These are phyloP conservation scores for Pleomassaria siparia DNA, from an alignment of 2,329 filamentous ascomycete species.

Conservation along the genomic window DNA sequence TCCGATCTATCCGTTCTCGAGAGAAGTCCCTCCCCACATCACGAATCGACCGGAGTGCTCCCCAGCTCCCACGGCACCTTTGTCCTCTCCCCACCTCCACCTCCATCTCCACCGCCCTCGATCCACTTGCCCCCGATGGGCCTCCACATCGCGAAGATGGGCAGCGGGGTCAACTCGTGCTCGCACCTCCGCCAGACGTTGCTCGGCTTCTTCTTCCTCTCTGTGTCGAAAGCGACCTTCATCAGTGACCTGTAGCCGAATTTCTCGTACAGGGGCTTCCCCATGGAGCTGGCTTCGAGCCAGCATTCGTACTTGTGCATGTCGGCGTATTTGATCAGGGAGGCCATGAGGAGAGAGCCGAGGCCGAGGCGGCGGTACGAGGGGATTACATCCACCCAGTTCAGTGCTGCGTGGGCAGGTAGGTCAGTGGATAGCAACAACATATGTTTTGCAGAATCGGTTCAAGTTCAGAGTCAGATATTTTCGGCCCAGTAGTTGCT, in stretches of 20 bases:
- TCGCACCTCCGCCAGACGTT: slow-evolving; percentile 37
- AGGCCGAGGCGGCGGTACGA: slow-evolving; percentile 39
- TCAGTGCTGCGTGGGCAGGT: slow-evolving; percentile 29
- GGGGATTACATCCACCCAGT: slow-evolving; percentile 41
- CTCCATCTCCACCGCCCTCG: not conserved
- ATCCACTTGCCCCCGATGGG: slow-evolving; percentile 10
- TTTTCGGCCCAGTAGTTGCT: not conserved
- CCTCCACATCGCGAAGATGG: slow-evolving; percentile 38
- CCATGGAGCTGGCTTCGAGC: slow-evolving; percentile 42
- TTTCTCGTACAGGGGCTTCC: slow-evolving; percentile 40
- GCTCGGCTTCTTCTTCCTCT: slow-evolving; percentile 21
- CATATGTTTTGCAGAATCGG: too few species aligned
- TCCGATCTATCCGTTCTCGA: not conserved
- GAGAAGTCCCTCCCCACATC: not conserved
- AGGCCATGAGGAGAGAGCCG: slow-evolving; percentile 39
- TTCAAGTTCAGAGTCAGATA: not conserved
- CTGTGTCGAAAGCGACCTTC: slow-evolving; percentile 34
- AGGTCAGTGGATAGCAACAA: not conserved
- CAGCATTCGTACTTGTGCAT: slow-evolving; percentile 38
- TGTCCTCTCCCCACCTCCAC: slow-evolving; percentile 4
- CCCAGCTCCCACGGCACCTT: slow-evolving; percentile 28
- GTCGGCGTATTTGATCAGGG: slow-evolving; percentile 37
- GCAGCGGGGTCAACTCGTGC: slow-evolving; percentile 35
- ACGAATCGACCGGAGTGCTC: too few species aligned
- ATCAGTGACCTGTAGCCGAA: slow-evolving; percentile 31